Evolutionary conservation across 208 protist genomes (phyloP), one percentile per base, ranked within the genome.

Genomic region (Kentomonas sorsogonicus): DNA sequence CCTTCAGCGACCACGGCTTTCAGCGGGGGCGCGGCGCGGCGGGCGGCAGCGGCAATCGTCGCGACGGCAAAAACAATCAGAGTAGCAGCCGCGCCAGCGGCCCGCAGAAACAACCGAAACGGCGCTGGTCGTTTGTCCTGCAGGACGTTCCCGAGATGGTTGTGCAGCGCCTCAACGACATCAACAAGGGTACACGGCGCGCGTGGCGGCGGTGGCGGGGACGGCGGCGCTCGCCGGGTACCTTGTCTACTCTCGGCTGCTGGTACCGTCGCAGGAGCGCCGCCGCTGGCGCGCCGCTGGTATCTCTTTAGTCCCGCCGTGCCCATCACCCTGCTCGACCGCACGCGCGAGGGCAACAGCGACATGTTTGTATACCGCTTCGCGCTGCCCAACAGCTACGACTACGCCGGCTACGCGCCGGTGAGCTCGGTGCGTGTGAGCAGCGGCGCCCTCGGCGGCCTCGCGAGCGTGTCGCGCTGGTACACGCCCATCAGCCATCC

Each of bases 401-500:
- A 94, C 70, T 91, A 88, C 74, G 77, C 84, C 41, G 88, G 88
- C 10, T 91, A 94, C 63, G 81, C 80, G 27, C 84, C 84, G 3
- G 76, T 94, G 18, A 92, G 82, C 69, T 91, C 82, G 15, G 88
- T 94, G 7, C 74, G 61, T 9, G 60, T 94, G 43, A 72, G 56
- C 33, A 83, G 74, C 29, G 73, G 74, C 22, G 30, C 59, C 22
- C 61, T 83, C 43, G 74, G 74, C 31, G 73, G 59, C 34, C 66
- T 93, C 29, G 70, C 66, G 2, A 75, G 72, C 2, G 40, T 93
- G 39, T 51, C 48, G 29, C 83, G 88, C 22, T 94, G 88, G 84
- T 94, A 83, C 67, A 92, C 88, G 4, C 88, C 88, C 7, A 90
- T 90, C 53, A 90, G 74, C 54, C 88, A 92, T 52, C 88, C 88